Base-by-base conservation (phyloP, 768 basidiomycete species). In the Suillus ampliporus region DNA sequence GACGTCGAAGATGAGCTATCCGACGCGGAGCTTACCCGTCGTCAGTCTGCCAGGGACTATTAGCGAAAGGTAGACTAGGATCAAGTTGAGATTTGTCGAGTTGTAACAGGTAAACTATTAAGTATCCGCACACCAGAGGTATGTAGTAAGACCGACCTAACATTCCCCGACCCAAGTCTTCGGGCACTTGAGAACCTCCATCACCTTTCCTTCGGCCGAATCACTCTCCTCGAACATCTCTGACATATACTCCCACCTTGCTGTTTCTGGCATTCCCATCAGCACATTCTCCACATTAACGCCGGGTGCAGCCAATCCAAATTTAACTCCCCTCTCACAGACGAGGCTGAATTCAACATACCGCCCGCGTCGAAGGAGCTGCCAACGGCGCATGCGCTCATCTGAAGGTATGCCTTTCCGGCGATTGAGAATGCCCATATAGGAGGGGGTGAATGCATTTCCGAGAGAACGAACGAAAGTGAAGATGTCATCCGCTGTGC, bases 241-340 rank as follows among this genome's bases (percentile, higher is more conserved):
- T 40, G 81, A 80, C 70, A 81, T 80, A 70, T 91, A 91, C 72
- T 90, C 89, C 88, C 88, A 90, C 60, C 88, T 74, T 37, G 87
- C 86, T 15, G 82, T 84, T 68, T 88, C 83, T 1, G 89, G 89
- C 65, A 91, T 74, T 66, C 82, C 84, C 79, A 89, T 85, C 57
- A 89, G 74, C 58, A 90, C 85, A 67, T 85, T 88, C 76, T 91
- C 89, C 13, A 85, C 81, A 35, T 84, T 75, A 38, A 87, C 79
- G 10, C 86, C 85, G 5, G 87, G 89, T 17, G 86, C 84, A 62
- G 76, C 77, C 54, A 90, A 76, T 11, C 86, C 87, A 64, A 88
- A 89, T 71, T 86, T 88, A 19, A 89, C 89, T 5, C 88, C 89
- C 44, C 89, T 78, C 69, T 89, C 88, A 69, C 85, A 80, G n/a